Conservation (phyloP, 352 stramenopile genomes). For the Phytophthora nicotianae region DNA sequence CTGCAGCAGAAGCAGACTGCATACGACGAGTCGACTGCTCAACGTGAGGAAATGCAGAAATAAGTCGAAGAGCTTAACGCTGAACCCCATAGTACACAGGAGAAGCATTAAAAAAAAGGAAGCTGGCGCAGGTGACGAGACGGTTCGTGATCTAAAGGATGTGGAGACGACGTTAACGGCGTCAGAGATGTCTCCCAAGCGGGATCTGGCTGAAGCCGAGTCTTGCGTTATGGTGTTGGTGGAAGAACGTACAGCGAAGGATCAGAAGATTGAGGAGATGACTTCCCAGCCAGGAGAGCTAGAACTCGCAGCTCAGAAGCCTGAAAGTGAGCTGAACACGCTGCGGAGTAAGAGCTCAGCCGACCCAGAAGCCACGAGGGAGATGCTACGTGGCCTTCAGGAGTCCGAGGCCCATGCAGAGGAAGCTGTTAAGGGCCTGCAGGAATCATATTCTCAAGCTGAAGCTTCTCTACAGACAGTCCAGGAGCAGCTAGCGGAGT, state of each 20-base stretch:
- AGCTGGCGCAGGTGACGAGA: constrained; percentile 13
- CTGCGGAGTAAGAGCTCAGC: constrained; percentile 28
- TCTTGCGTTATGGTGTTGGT: constrained; percentile 38
- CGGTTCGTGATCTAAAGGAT: constrained; percentile 23
- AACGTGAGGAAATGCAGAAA: constrained; percentile 25
- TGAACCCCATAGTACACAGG: constrained; percentile 19
- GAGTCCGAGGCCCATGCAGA: constrained; percentile 29
- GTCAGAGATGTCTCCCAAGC: constrained; percentile 21
- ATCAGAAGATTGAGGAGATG: constrained; percentile 43
- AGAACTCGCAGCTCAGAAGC: constrained; percentile 29
- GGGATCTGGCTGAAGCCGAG: constrained; percentile 37
- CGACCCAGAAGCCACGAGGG: constrained; percentile 19
- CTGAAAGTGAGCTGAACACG: constrained; percentile 30
- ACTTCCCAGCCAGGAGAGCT: constrained; percentile 37
- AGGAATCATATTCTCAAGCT: constrained; percentile 20
- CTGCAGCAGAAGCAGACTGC: constrained; percentile 26
- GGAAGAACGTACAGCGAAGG: constrained; percentile 32
- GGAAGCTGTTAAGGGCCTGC: constrained; percentile 14
- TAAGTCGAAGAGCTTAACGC: constrained; percentile 29
- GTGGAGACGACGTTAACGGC: constrained; percentile 16
- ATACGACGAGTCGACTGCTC: constrained; percentile 13
- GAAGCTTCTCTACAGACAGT: constrained; percentile 20
- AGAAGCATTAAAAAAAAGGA: constrained; percentile 20
- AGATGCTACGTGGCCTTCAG: constrained; percentile 29
- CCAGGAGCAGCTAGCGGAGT: constrained; percentile 25